Evolutionary conservation across 805 yeast genomes (phyloP).

Genomic region (Wickerhamiella occidentalis): DNA sequence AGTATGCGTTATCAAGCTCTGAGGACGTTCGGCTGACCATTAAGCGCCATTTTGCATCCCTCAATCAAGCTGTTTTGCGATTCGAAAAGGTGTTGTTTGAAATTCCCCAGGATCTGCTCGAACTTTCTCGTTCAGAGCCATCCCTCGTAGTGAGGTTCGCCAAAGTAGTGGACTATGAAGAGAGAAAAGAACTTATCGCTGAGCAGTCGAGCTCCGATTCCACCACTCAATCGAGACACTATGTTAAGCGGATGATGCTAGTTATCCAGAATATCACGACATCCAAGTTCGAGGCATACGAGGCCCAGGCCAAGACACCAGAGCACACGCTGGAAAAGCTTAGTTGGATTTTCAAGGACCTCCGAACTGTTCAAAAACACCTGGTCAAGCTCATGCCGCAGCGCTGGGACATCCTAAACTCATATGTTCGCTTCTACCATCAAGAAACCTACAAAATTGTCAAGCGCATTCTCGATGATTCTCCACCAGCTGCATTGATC

Average conservation of each 20-base stretch:
- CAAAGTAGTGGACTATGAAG: conserved; percentile 70
- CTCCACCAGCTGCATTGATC: conserved; percentile 70
- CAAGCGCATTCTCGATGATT: conserved; percentile 46
- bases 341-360: conserved; percentile 75
- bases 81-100: conserved; percentile 55
- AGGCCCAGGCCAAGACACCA: conserved; percentile 38
- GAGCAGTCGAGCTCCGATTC: not conserved
- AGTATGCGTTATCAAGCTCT: conserved; percentile 39
- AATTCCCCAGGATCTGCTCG: conserved; percentile 58
- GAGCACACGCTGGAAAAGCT: conserved; percentile 50
- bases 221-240: conserved; percentile 25
- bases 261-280: conserved; percentile 47
- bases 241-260: conserved; percentile 34
- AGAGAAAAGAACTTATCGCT: conserved; percentile 54
- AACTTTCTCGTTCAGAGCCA: conserved; percentile 56
- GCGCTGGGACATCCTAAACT: conserved; percentile 59
- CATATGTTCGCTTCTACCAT: conserved; percentile 56
- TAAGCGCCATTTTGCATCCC: conserved; percentile 40
- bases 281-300: conserved; percentile 58
- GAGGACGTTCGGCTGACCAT: conserved; percentile 61
- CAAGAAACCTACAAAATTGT: conserved; percentile 50
- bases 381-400: conserved; percentile 51
- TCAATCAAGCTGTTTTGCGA: conserved; percentile 37
- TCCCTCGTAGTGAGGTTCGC: conserved; percentile 59
- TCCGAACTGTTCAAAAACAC: conserved; percentile 50